Base-by-base conservation (phyloP, 208 protist genomes). In the Strigomonas culicis region DNA sequence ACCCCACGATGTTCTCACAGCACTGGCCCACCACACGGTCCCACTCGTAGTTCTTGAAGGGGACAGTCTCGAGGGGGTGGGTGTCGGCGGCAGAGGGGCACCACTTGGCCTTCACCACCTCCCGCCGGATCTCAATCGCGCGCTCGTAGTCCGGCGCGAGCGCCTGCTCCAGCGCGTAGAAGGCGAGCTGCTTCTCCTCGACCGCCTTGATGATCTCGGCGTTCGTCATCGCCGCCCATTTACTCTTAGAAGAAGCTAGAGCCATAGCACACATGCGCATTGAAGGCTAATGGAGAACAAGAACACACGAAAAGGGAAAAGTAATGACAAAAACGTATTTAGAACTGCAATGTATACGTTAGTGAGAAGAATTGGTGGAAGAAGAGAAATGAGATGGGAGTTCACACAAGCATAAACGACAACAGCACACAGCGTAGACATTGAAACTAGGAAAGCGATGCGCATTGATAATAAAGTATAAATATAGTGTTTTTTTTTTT, bases 1-100 rank as follows among this genome's bases (percentile, higher is more conserved):
- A 99, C 52, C 98, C 85, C 28, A 99, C 64, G 39, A 99, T 95
- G 82, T 98, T 98, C 76, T 99, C 97, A 70, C 97, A 98, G 81
- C 92, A 97, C 58, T 90, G 79, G 17, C 97, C 97, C 2, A 94
- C 84, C 22, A 98, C 93, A 19, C 79, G 84, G 8, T 78, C 59
- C 84, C 97, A 98, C 56, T 91, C 82, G 64, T 94, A 98, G 67
- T 84, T 63, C 60, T 90, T 80, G 79, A 85, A 96, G 28, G 97
- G 97, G 50, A 98, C 68, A 10, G 60, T 75, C 13, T 87, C 74
- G 15, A 98, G 22, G 2, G 74, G 64, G 70, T 91, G 76, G 31
- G 68, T 39, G 8, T 19, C 15, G 22, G 58, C 30, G 0, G 59
- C 10, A 4, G 75, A 75, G 59, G 68, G 68, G 64, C 68, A 79